Percentiles rank a stretch among this genome's conserved stretches.
Evolutionary conservation across 1,284 basidiomycete species (phyloP).

Genomic region (Blastosporella zonata): DNA sequence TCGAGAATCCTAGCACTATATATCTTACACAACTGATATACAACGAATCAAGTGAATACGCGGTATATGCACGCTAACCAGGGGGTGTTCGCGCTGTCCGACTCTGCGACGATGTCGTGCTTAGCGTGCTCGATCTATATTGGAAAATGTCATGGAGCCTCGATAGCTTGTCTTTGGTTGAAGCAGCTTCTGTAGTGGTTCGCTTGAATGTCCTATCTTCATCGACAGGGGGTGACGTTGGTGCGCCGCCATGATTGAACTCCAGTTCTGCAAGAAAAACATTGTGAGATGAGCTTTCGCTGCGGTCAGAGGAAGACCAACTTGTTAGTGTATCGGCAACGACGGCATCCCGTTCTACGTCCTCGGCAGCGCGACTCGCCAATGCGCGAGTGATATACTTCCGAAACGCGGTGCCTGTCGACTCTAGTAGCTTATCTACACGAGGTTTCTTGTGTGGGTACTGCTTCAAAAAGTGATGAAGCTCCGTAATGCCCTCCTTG

Average conservation of each 20-base stretch:
- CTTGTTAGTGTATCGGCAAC: constrained; percentile 77
- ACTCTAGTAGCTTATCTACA: constrained; percentile 83
- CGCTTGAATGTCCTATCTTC: constrained; percentile 29
- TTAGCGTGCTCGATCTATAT: constrained; percentile 69
- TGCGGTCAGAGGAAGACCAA: constrained; percentile 35
- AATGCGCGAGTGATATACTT: constrained; percentile 83
- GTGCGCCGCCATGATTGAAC: constrained; percentile 42
- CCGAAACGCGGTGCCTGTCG: constrained; percentile 78
- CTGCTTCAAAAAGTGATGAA: constrained; percentile 92
- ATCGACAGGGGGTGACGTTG: constrained; percentile 25
- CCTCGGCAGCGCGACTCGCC: constrained; percentile 81
- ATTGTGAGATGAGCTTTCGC: constrained; percentile 11
- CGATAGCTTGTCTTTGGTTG: constrained; percentile 61
- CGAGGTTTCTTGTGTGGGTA: constrained; percentile 86
- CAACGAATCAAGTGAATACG: background rate
- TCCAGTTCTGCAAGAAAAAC: constrained; percentile 54
- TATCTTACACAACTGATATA: constrained; percentile 16
- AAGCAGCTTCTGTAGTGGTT: constrained; percentile 32
- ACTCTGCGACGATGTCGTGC: constrained; percentile 58
- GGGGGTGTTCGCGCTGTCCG: constrained; percentile 25
- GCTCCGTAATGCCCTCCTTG: constrained; percentile 91
- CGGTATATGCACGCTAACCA: constrained; percentile 5
- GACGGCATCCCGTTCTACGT: constrained; percentile 73
- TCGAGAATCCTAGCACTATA: constrained; percentile 2
- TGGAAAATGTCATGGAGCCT: constrained; percentile 78